Evolutionary conservation across 2,329 filamentous ascomycete genomes (phyloP).

Genomic region (Venturia aucupariae): DNA sequence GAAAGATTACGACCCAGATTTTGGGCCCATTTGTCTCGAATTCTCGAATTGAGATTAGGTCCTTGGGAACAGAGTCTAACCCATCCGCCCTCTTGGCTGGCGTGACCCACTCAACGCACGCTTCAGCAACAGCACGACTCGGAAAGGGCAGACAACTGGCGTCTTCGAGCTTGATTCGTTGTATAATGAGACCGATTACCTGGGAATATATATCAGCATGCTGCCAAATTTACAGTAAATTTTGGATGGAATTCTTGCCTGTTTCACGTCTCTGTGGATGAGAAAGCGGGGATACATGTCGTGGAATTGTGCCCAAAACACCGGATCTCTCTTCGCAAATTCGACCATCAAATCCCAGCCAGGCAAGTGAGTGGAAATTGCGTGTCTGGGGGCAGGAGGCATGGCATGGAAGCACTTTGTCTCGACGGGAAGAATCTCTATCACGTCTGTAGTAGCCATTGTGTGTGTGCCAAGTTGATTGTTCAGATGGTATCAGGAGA

Average conservation of each 20-base stretch:
- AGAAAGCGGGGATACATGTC: slow-evolving; percentile 15
- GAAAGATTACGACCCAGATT: slow-evolving; percentile 10
- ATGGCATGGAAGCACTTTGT: slow-evolving; percentile 4
- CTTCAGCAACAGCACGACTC: slow-evolving; percentile 9
- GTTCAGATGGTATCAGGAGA: background rate
- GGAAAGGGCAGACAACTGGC: slow-evolving; percentile 9
- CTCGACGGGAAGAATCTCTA: slow-evolving; percentile 3
- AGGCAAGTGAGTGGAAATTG: slow-evolving; percentile 11
- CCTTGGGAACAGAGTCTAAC: slow-evolving; percentile 3
- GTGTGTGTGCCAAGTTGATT: background rate
- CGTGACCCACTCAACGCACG: slow-evolving; percentile 11
- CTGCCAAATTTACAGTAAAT: background rate
- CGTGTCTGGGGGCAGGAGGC: slow-evolving; percentile 8
- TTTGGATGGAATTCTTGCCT: background rate
- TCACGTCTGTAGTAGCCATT: slow-evolving; percentile 2
- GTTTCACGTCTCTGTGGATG: slow-evolving; percentile 12
- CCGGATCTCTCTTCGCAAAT: slow-evolving; percentile 13
- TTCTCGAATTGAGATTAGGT: slow-evolving; percentile 2
- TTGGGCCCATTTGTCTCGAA: slow-evolving; percentile 10
- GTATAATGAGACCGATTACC: slow-evolving; percentile 7
- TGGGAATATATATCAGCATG: background rate
- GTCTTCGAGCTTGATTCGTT: slow-evolving; percentile 10
- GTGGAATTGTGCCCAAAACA: slow-evolving; percentile 13
- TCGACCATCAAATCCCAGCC: slow-evolving; percentile 13
- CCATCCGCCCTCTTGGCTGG: slow-evolving; percentile 4